A percentile compares a stretch with the other conserved stretches of the same genome.
Evolutionary conservation across 495 filamentous ascomycete species (phyloP).

Genomic region (Echria macrotheca): DNA sequence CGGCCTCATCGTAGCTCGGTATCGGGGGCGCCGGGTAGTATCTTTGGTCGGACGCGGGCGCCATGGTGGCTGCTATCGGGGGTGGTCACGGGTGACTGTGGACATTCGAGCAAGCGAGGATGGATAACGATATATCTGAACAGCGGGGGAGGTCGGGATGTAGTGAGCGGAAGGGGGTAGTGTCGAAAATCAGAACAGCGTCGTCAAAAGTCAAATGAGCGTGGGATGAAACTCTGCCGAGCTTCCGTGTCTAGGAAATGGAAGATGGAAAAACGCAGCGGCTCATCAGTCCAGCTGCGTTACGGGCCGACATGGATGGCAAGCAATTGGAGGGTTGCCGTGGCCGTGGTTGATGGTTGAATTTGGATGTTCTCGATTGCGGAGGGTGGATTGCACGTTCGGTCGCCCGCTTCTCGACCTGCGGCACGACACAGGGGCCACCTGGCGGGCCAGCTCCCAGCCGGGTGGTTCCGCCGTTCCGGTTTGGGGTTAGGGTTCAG

Average conservation of each 20-base stretch:
- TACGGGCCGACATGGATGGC: conserved; percentile 17
- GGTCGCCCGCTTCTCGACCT: background rate
- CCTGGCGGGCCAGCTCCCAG: too few relatives aligned
- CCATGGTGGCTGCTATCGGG: conserved; percentile 31
- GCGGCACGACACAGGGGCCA: conserved; percentile 10
- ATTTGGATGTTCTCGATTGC: background rate
- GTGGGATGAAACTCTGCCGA: conserved; percentile 1
- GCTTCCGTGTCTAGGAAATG: conserved; percentile 14
- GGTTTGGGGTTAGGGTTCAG: background rate
- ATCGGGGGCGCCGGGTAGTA: conserved; percentile 71
- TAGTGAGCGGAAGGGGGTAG: background rate
- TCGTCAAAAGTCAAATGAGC: conserved; percentile 14
- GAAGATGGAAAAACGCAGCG: conserved; percentile 4
- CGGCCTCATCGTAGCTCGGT: conserved; percentile 92
- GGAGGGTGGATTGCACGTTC: background rate
- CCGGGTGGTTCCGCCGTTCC: too few relatives aligned
- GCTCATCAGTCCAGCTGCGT: conserved; percentile 26
- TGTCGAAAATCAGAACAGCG: background rate
- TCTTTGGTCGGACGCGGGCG: conserved; percentile 36
- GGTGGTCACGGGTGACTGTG: background rate
- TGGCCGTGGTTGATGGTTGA: background rate
- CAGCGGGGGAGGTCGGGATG: too few relatives aligned
- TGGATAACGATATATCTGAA: too few relatives aligned
- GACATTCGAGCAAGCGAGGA: conserved; percentile 24
- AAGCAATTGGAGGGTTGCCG: background rate